A percentile compares a stretch with the other conserved stretches of the same genome.
phyloP scores from a whole-genome alignment of 345 rosid genomes.

The Gossypium mustelinum region DNA sequence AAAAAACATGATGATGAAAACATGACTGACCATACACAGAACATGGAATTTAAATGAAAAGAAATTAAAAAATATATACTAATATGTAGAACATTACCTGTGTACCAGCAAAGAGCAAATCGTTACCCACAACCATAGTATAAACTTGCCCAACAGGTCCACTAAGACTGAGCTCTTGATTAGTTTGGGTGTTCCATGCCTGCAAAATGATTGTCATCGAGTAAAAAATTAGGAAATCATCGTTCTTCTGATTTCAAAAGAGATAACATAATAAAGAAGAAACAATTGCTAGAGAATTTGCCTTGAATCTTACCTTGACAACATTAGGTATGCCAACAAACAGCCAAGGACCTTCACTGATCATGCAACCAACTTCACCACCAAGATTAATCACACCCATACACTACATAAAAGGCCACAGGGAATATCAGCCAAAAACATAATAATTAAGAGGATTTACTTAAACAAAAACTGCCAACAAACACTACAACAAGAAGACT shows the following conservation, averaged over 20 bases:
- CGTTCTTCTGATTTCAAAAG: neutral
- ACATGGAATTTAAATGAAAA: conserved; percentile 1
- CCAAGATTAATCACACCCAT: conserved; percentile 56
- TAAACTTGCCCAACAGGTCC: conserved; percentile 99
- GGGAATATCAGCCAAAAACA: neutral
- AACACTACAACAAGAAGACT: neutral
- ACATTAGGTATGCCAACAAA: conserved; percentile 83
- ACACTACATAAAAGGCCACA: conserved; percentile 47
- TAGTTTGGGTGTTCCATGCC: conserved; percentile 87
- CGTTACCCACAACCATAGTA: conserved; percentile 79
- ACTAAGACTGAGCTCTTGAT: conserved; percentile 62
- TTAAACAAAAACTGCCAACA: neutral
- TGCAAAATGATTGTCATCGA: conserved; percentile 27
- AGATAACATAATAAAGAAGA: neutral
- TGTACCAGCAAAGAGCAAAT: conserved; percentile 80
- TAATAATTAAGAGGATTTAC: neutral
- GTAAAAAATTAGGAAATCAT: neutral
- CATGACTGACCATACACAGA: neutral
- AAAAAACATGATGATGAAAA: conserved; percentile 4
- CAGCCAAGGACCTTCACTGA: conserved; percentile 94
- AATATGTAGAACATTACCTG: conserved; percentile 45
- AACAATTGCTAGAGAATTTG: conserved; percentile 2
- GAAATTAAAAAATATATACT: neutral
- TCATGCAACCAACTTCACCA: conserved; percentile 89
- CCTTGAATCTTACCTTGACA: conserved; percentile 56